Evolutionary conservation across 2,329 filamentous ascomycete species (phyloP).

Genomic region (Trichoderma koningii): DNA sequence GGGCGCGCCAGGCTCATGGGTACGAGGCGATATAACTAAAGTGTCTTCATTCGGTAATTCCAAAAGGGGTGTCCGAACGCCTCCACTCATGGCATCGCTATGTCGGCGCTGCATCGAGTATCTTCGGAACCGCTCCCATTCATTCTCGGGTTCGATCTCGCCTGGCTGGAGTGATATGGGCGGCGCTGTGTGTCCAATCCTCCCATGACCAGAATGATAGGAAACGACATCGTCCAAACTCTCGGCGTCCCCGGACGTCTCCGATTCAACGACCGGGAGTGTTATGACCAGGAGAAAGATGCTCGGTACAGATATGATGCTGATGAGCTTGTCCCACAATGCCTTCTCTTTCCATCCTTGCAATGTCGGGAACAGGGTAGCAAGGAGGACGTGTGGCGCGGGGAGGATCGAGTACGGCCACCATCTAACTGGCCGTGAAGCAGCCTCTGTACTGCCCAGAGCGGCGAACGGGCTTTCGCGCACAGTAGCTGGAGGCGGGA

Average conservation of each 20-base stretch:
- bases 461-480: slow-evolving; percentile 53
- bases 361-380: slow-evolving; percentile 84
- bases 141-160: slow-evolving; percentile 49
- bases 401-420: slow-evolving; percentile 80
- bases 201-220: slow-evolving; percentile 35
- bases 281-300: slow-evolving; percentile 90
- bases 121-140: slow-evolving; percentile 62
- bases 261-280: slow-evolving; percentile 82
- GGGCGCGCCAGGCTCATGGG: slow-evolving; percentile 16
- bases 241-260: slow-evolving; percentile 50
- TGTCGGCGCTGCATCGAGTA: slow-evolving; percentile 43
- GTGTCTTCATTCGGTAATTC: slow-evolving; percentile 33
- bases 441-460: slow-evolving; percentile 44
- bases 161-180: slow-evolving; percentile 42
- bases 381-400: slow-evolving; percentile 67
- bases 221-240: slow-evolving; percentile 35
- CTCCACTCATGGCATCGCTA: slow-evolving; percentile 30
- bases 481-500: slow-evolving; percentile 45
- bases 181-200: slow-evolving; percentile 39
- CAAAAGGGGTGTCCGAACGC: slow-evolving; percentile 29
- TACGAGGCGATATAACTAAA: slow-evolving; percentile 24
- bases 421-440: slow-evolving; percentile 62
- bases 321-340: slow-evolving; percentile 81
- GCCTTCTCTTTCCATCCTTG: slow-evolving; percentile 78
- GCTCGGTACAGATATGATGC: slow-evolving; percentile 80